Conservation (phyloP, 306 rosid species). For the Biancaea sappan region DNA sequence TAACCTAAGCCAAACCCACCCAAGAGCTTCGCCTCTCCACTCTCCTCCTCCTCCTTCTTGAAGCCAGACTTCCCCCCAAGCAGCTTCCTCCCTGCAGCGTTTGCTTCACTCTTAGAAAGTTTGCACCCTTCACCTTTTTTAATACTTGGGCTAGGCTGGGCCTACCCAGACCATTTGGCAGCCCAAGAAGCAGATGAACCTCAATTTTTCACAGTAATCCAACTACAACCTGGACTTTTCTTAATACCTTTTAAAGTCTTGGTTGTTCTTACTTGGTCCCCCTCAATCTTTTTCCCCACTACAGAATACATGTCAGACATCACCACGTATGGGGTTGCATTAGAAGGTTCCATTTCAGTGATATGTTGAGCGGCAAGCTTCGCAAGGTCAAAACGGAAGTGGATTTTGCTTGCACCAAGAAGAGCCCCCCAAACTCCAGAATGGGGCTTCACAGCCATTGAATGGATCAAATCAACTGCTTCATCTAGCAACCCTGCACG, state of each 20-base stretch:
- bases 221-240: slow-evolving; percentile 86
- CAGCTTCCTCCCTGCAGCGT: slow-evolving; percentile 32
- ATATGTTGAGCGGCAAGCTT: slow-evolving; percentile 66
- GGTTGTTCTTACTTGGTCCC: slow-evolving; percentile 49
- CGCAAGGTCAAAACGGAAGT: slow-evolving; percentile 69
- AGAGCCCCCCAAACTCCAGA: slow-evolving; percentile 87
- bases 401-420: slow-evolving; percentile 71
- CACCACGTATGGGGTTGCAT: slow-evolving; percentile 80
- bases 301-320: slow-evolving; percentile 62
- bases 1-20: slow-evolving; percentile 56
- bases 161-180: no score
- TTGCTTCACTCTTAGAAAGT: slow-evolving; percentile 36
- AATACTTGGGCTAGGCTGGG: slow-evolving; percentile 33
- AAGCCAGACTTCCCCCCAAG: slow-evolving; percentile 30
- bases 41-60: slow-evolving; percentile 24
- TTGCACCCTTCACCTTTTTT: slow-evolving; percentile 33
- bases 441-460: slow-evolving; percentile 73
- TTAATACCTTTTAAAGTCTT: slow-evolving; percentile 56
- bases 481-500: slow-evolving; percentile 77
- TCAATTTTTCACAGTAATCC: slow-evolving; percentile 56
- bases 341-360: slow-evolving; percentile 61
- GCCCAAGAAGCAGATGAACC: slow-evolving; percentile 65
- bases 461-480: slow-evolving; percentile 59
- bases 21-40: slow-evolving; percentile 40
- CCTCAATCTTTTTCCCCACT: slow-evolving; percentile 55